Conservation (phyloP, 768 basidiomycete species). For the Mycena indigotica region DNA sequence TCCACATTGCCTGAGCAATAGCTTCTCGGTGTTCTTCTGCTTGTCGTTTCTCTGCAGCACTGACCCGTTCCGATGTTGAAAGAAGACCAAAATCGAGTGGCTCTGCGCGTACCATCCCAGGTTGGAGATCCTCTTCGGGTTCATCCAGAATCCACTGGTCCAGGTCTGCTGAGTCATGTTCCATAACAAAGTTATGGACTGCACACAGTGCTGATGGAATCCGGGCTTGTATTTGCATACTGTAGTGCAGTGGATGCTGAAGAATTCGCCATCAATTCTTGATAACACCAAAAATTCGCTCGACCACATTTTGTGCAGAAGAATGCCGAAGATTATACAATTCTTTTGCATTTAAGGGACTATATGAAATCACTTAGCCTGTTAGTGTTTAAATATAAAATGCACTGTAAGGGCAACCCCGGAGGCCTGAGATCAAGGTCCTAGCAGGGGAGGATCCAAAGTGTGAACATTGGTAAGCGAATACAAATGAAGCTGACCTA, state of each 20-base stretch:
- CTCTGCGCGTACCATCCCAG: not conserved
- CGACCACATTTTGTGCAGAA: not conserved
- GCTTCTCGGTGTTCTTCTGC: no score
- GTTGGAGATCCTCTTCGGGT: not conserved
- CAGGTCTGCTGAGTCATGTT: constrained; percentile 18
- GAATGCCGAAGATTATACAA: not conserved
- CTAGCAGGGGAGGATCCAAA: no score
- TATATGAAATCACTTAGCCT: no score
- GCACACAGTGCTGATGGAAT: constrained; percentile 27
- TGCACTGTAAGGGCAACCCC: no score
- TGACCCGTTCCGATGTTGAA: not conserved
- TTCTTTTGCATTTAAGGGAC: not conserved
- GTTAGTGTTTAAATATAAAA: no score
- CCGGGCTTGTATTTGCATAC: constrained; percentile 18
- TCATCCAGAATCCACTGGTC: not conserved
- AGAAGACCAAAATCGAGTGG: not conserved
- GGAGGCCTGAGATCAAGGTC: no score
- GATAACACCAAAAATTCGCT: not conserved
- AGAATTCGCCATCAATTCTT: not conserved
- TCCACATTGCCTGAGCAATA: no score
- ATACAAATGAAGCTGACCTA: no score
- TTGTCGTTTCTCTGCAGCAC: not conserved
- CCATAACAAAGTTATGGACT: constrained; percentile 30
- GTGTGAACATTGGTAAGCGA: no score
- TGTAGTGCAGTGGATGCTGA: not conserved